phyloP scores from a whole-genome alignment of 495 filamentous ascomycete genomes.

The Penicillium roqueforti region DNA sequence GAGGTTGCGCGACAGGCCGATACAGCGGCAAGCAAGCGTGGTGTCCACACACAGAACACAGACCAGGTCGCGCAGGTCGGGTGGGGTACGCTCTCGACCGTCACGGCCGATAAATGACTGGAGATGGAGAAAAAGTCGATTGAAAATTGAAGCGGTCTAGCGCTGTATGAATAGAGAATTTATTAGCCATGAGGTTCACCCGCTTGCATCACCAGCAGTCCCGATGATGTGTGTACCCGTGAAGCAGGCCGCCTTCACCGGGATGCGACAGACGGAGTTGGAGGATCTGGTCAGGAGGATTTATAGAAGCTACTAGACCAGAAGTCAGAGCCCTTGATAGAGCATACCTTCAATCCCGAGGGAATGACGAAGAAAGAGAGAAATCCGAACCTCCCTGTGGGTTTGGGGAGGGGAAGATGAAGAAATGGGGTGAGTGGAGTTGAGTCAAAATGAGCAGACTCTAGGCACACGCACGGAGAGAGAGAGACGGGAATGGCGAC shows the following conservation, averaged over 20 bases:
- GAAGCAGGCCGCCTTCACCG: constrained; percentile 15
- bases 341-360: constrained; percentile 28
- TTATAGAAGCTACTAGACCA: background rate
- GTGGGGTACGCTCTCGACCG: constrained; percentile 5
- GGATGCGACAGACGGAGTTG: background rate
- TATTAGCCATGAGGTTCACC: constrained; percentile 26
- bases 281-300: background rate
- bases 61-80: constrained; percentile 12
- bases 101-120: background rate
- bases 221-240: constrained; percentile 22
- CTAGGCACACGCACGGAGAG: background rate
- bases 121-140: constrained; percentile 1
- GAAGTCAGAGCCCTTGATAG: background rate
- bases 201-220: constrained; percentile 22
- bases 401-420: constrained; percentile 10
- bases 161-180: constrained; percentile 23
- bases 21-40: constrained; percentile 12
- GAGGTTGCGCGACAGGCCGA: constrained; percentile 18
- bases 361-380: constrained; percentile 29
- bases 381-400: constrained; percentile 17
- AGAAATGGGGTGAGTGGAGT: constrained; percentile 8
- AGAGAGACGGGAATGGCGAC: background rate
- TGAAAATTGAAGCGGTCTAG: constrained; percentile 30
- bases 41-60: constrained; percentile 21
- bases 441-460: constrained; percentile 12